Base-by-base conservation (phyloP, 1,284 basidiomycete species). In the Cutaneotrichosporon sp. region DNA sequence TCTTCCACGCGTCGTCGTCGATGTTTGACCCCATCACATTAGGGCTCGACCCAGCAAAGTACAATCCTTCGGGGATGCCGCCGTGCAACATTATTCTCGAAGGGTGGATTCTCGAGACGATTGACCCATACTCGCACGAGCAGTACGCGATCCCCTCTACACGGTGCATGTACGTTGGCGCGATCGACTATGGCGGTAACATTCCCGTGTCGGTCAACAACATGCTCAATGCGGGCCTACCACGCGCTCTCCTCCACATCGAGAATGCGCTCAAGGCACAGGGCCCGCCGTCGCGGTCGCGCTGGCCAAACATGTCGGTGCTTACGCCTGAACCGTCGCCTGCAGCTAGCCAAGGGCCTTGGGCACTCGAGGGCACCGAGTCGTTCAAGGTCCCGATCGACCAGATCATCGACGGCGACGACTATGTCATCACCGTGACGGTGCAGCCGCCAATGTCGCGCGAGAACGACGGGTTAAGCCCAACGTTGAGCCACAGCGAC, bases 141-240 rank as follows among this genome's bases (percentile, higher is more conserved):
- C 92, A 90, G 64, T 94, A 93, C 69, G 83, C 89, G 14, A 97
- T 98, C 42, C 94, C 94, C 0, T 97, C 92, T 3, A 91, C 94
- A 21, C 78, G 88, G 49, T 93, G 90, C 73, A 94, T 88, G 45
- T 82, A 92, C 59, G 80, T 97, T 38, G 84, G 88, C 5, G 87
- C 90, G 0, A 80, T 96, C 52, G 93, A 98, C 73, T 93, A 88
- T 66, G 85, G 86, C 4, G 91, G 92, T 7, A 85, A 84, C 10
- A 82, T 97, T 41, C 91, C 94, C 0, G 81, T 85, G 8, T 85
- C 90, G 0, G 82, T 94, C 56, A 97, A 96, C 72, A 84, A 88
- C 30, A 84, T 88, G 76, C 86, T 92, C 71, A 96, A 97, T 67
- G 81, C 85, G 2, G 78, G 83, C 20, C 74, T 90, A 14, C 74